These are phyloP conservation scores for Nasturtium officinale DNA, from an alignment of 345 rosid genomes.

Conservation along the genomic window DNA sequence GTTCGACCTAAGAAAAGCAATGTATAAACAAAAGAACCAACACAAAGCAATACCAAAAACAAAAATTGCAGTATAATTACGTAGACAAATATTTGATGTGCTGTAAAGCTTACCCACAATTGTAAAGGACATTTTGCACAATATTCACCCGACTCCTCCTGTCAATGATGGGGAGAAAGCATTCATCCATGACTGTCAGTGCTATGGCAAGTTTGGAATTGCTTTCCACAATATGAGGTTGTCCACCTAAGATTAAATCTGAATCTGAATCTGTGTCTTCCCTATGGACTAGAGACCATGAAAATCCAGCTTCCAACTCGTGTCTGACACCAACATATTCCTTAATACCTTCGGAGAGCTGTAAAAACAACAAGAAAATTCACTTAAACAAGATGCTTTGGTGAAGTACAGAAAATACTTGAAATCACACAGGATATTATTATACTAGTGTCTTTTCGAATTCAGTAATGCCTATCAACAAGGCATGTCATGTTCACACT, in stretches of 20 bases:
- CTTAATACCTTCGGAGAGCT: slow-evolving; percentile 69
- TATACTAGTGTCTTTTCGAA: neutral
- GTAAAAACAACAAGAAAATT: slow-evolving; percentile 32
- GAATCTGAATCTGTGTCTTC: slow-evolving; percentile 58
- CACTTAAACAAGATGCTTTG: neutral
- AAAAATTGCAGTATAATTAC: neutral
- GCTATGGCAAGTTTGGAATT: slow-evolving; percentile 85
- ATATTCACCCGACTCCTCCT: slow-evolving; percentile 80
- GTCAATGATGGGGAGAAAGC: slow-evolving; percentile 84
- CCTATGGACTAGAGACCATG: slow-evolving; percentile 80
- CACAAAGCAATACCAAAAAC: slow-evolving; percentile 5
- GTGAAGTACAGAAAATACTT: neutral
- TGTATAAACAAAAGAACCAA: neutral
- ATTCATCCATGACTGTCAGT: slow-evolving; percentile 79
- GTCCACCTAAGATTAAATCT: slow-evolving; percentile 52
- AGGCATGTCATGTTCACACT: neutral
- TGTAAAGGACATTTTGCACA: slow-evolving; percentile 74
- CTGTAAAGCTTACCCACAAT: slow-evolving; percentile 62
- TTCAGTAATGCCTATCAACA: neutral
- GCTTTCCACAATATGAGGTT: slow-evolving; percentile 64
- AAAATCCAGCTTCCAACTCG: slow-evolving; percentile 78
- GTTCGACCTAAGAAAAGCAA: slow-evolving; percentile 60
- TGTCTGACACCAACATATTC: slow-evolving; percentile 73
- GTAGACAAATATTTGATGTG: neutral
- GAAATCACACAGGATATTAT: neutral